Percentiles rank a stretch among this genome's conserved stretches.
Evolutionary conservation across 176 grass and related monocot genomes (phyloP).

Genomic region (Pontederia paniculata): DNA sequence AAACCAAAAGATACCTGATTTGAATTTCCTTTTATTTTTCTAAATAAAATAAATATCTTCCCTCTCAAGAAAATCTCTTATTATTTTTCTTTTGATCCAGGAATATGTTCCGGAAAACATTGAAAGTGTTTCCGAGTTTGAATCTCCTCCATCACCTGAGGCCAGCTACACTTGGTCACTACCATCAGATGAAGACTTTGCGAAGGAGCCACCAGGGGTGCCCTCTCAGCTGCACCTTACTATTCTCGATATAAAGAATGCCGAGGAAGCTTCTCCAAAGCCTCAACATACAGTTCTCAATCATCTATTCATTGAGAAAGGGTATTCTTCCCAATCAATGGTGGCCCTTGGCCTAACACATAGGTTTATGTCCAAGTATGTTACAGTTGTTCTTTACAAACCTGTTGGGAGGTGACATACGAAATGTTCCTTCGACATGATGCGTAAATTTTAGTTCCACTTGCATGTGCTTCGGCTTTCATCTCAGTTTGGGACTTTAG

Average conservation of each 20-base stretch:
- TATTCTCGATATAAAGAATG: constrained; percentile 56
- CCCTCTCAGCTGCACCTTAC: constrained; percentile 74
- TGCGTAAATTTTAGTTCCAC: no score
- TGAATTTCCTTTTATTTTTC: no score
- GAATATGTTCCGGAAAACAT: constrained; percentile 83
- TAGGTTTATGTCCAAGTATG: constrained; percentile 77
- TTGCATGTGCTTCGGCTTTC: no score
- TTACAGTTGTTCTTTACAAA: constrained; percentile 91
- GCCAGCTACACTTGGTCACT: constrained; percentile 51
- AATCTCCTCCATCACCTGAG: constrained; percentile 53
- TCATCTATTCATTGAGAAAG: constrained; percentile 91
- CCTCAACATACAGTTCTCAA: constrained; percentile 71
- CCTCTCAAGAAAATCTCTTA: no score
- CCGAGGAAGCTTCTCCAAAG: constrained; percentile 26
- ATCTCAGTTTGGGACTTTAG: no score
- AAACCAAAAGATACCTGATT: no score
- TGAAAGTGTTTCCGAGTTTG: constrained; percentile 75
- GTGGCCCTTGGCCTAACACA: constrained; percentile 75
- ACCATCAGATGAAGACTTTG: constrained; percentile 66
- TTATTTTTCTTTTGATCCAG: constrained; percentile 29
- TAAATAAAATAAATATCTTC: no score
- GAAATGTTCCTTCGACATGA: no score
- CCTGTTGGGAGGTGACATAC: constrained; percentile 40
- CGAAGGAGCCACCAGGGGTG: constrained; percentile 78
- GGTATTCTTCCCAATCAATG: constrained; percentile 57